Percentiles rank a stretch among this genome's conserved stretches.
Conservation (phyloP, 23 red algal genomes). For the Chondrus crispus region DNA sequence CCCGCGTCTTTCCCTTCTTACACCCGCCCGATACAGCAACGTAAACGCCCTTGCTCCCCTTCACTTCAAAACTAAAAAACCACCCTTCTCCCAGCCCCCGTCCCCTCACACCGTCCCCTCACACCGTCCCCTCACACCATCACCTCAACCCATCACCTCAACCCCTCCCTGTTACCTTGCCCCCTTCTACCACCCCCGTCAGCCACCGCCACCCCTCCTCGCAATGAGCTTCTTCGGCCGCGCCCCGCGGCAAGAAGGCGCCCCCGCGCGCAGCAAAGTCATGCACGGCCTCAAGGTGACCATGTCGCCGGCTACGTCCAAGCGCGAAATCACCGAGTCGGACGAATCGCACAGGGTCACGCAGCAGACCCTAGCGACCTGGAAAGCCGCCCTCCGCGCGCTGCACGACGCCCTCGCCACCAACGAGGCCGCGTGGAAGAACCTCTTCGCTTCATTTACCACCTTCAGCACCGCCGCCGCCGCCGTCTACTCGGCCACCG, state of each 20-base stretch:
- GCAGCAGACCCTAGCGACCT: neutral
- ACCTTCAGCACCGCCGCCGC: slow-evolving; percentile 10
- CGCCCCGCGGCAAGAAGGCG: neutral
- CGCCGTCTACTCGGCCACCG: slow-evolving; percentile 24
- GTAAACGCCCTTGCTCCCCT: too few relatives aligned
- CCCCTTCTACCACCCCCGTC: neutral
- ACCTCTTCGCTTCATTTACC: slow-evolving; percentile 4
- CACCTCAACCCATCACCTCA: neutral
- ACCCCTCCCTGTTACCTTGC: neutral
- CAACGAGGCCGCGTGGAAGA: slow-evolving; percentile 44
- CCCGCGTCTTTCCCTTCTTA: too few relatives aligned
- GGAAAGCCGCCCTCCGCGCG: neutral
- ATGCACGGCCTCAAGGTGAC: slow-evolving; percentile 65
- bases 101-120: neutral
- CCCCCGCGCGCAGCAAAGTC: neutral
- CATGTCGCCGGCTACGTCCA: slow-evolving; percentile 17
- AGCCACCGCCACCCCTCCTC: neutral
- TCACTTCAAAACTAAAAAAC: too few relatives aligned
- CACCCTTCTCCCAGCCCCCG: neutral
- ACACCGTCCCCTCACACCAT: neutral
- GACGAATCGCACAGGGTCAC: slow-evolving; percentile 44
- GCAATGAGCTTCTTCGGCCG: neutral
- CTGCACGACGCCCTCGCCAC: neutral
- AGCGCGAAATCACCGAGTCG: slow-evolving; percentile 21
- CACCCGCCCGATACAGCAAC: too few relatives aligned